Evolutionary conservation across 208 protist genomes (phyloP).

Genomic region (Naegleria lovaniensis): DNA sequence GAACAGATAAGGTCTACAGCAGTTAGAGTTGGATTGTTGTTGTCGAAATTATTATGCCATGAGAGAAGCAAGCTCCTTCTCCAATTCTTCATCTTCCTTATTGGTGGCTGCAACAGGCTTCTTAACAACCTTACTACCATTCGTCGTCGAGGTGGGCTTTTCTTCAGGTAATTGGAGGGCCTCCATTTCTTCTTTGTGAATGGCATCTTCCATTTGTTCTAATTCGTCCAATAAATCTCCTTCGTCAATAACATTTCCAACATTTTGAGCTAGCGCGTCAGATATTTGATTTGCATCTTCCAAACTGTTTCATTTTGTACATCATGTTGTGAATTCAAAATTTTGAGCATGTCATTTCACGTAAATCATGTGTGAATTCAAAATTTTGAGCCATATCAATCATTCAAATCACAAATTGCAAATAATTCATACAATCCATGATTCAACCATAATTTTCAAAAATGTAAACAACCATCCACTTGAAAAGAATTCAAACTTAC

Average conservation of each 20-base stretch:
- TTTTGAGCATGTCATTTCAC: too few species aligned
- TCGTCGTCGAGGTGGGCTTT: not conserved
- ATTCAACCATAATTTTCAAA: too few species aligned
- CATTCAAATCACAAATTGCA: too few species aligned
- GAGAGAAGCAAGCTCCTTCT: not conserved
- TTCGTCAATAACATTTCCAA: not conserved
- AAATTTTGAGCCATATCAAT: too few species aligned
- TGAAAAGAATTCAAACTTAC: not conserved
- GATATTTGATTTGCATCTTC: not conserved
- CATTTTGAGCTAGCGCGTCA: not conserved
- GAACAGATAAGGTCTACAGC: too few species aligned
- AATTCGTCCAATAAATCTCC: constrained; percentile 9
- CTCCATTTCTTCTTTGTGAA: not conserved
- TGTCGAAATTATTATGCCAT: not conserved
- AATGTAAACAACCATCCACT: too few species aligned
- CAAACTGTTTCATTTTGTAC: too few species aligned
- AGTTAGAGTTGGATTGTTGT: too few species aligned
- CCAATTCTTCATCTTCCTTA: not conserved
- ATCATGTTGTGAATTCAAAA: too few species aligned
- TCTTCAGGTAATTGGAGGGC: not conserved
- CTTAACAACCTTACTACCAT: not conserved
- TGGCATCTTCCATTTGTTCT: not conserved
- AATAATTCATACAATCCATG: too few species aligned
- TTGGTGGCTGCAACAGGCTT: not conserved
- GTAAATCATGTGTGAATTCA: too few species aligned